Conservation (phyloP, 2,329 filamentous ascomycete species). For the Aureobasidium sp. region DNA sequence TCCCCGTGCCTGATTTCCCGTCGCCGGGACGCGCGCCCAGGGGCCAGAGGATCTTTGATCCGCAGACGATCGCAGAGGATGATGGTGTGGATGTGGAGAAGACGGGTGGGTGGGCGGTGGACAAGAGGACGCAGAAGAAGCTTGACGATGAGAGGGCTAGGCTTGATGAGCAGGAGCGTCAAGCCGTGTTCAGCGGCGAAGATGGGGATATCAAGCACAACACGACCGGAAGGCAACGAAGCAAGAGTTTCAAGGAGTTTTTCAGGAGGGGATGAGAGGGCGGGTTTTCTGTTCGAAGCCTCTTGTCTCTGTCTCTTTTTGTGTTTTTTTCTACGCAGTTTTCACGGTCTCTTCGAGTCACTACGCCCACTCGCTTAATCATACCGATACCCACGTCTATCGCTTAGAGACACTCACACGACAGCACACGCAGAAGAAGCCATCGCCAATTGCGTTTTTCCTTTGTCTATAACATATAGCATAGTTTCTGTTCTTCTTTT, state of each 20-base stretch:
- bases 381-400: not conserved
- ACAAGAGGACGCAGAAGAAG: conserved; percentile 8
- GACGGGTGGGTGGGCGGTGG: conserved; percentile 8
- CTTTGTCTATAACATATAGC: not conserved
- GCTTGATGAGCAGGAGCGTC: conserved; percentile 3
- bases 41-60: conserved; percentile 9
- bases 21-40: not conserved
- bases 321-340: not conserved
- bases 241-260: conserved; percentile 11
- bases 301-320: not conserved
- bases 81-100: conserved; percentile 7
- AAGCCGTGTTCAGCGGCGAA: not conserved
- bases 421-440: not conserved
- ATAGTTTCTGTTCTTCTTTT: not conserved
- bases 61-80: not conserved
- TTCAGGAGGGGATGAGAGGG: not conserved
- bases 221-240: not conserved
- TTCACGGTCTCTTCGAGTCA: not conserved
- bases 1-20: conserved; percentile 1
- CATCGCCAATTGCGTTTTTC: not conserved
- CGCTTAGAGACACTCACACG: not conserved
- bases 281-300: too few species aligned
- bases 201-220: conserved; percentile 5
- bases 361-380: not conserved
- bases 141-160: not conserved